phyloP scores from a whole-genome alignment of 164 flowering plant genomes.

The Vitis rotundifolia region DNA sequence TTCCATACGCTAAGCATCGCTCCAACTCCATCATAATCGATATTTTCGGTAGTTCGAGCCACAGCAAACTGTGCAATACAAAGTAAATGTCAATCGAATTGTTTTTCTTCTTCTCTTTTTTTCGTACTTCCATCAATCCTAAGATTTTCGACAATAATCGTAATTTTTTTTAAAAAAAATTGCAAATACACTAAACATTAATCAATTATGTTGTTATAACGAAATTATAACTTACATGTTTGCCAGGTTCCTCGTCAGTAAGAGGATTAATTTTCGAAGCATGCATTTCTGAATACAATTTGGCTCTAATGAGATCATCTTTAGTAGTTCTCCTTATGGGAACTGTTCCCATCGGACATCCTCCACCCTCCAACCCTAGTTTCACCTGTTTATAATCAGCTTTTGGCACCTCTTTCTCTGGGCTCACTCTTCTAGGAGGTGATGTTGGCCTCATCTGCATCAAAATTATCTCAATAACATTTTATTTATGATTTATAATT shows the following conservation, averaged over 20 bases:
- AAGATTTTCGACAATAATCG: no score
- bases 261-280: not conserved
- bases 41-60: no score
- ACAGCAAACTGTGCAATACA: no score
- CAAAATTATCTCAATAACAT: not conserved
- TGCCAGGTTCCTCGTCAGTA: not conserved
- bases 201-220: no score
- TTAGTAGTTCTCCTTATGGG: slow-evolving; percentile 14
- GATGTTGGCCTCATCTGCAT: slow-evolving; percentile 7
- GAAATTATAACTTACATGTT: not conserved
- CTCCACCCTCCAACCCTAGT: not conserved
- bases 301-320: slow-evolving; percentile 6
- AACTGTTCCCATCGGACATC: slow-evolving; percentile 14
- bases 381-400: not conserved
- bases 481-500: not conserved
- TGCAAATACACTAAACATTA: no score
- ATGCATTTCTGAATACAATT: not conserved
- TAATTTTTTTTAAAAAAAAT: no score
- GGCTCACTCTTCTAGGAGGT: not conserved
- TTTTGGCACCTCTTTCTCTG: not conserved
- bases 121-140: no score
- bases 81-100: no score
- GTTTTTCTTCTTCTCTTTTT: no score
- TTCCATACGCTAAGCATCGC: no score
- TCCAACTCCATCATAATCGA: no score